A percentile compares a stretch with the other conserved stretches of the same genome.
These are phyloP conservation scores for Fomitopsis betulina DNA, from an alignment of 1,284 basidiomycete species.

Conservation along the genomic window DNA sequence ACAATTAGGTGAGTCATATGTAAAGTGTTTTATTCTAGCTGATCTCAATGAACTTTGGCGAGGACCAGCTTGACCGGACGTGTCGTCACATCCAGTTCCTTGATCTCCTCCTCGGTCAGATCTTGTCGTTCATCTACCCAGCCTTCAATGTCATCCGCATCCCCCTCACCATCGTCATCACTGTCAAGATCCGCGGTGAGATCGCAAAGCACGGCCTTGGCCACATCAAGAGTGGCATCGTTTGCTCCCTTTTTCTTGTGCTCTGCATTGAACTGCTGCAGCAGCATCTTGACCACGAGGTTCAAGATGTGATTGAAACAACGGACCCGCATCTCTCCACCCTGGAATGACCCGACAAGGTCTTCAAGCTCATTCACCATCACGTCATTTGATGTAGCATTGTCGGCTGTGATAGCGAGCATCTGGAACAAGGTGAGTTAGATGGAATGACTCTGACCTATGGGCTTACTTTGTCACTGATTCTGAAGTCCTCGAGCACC, in stretches of 20 bases:
- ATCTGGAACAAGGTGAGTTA: neutral
- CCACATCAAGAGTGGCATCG: neutral
- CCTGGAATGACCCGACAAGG: neutral
- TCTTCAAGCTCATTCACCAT: neutral
- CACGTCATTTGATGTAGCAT: neutral
- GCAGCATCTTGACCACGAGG: neutral
- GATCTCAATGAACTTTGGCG: too few relatives aligned
- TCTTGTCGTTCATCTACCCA: too few relatives aligned
- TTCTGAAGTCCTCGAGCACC: too few relatives aligned
- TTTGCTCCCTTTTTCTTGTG: neutral
- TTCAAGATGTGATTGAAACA: neutral
- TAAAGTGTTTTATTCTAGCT: too few relatives aligned
- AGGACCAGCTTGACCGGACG: too few relatives aligned
- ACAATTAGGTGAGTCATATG: too few relatives aligned
- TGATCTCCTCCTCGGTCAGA: too few relatives aligned
- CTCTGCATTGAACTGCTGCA: neutral
- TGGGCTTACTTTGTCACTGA: too few relatives aligned
- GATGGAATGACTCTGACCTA: too few relatives aligned
- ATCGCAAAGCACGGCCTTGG: too few relatives aligned
- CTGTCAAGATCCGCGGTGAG: neutral
- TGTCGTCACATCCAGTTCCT: too few relatives aligned
- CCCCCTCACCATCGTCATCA: conserved; percentile 15
- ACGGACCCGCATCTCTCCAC: neutral
- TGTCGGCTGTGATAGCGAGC: neutral
- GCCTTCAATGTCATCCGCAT: too few relatives aligned